These are phyloP conservation scores for Salvia splendens DNA, from an alignment of 257 asterid genomes.

Conservation along the genomic window DNA sequence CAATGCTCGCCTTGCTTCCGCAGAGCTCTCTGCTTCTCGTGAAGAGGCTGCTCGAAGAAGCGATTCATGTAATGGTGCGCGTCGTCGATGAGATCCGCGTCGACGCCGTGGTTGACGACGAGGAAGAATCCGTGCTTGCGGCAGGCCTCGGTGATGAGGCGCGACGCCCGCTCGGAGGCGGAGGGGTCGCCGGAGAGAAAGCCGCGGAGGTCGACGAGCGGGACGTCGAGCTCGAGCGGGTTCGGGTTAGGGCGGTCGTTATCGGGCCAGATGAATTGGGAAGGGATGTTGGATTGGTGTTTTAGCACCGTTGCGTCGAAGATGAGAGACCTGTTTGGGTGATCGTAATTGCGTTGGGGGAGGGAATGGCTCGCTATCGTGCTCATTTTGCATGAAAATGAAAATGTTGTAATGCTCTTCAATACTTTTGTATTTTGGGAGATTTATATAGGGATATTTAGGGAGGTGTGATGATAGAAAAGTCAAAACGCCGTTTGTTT, in stretches of 20 bases:
- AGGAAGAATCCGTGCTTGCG: constrained; percentile 69
- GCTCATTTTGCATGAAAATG: constrained; percentile 53
- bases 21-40: constrained; percentile 59
- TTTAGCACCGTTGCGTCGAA: constrained; percentile 54
- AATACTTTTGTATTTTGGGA: not conserved
- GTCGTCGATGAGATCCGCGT: constrained; percentile 39
- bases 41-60: constrained; percentile 59
- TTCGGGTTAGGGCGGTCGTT: constrained; percentile 51
- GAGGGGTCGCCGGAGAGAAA: constrained; percentile 56
- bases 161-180: constrained; percentile 47
- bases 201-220: constrained; percentile 60
- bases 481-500: constrained; percentile 47
- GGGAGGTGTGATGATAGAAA: constrained; percentile 30
- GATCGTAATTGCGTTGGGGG: constrained; percentile 11
- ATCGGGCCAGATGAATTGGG: constrained; percentile 79
- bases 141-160: constrained; percentile 59
- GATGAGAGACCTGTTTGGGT: constrained; percentile 31
- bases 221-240: constrained; percentile 55
- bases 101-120: constrained; percentile 68
- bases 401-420: not conserved
- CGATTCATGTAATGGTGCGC: constrained; percentile 70
- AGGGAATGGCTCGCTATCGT: constrained; percentile 30
- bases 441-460: not conserved
- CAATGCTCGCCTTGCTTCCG: constrained; percentile 67
- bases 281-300: constrained; percentile 48